Percentiles rank a stretch among this genome's conserved stretches.
phyloP scores from a whole-genome alignment of 805 yeast species.

The Kodamaea kakaduensis region DNA sequence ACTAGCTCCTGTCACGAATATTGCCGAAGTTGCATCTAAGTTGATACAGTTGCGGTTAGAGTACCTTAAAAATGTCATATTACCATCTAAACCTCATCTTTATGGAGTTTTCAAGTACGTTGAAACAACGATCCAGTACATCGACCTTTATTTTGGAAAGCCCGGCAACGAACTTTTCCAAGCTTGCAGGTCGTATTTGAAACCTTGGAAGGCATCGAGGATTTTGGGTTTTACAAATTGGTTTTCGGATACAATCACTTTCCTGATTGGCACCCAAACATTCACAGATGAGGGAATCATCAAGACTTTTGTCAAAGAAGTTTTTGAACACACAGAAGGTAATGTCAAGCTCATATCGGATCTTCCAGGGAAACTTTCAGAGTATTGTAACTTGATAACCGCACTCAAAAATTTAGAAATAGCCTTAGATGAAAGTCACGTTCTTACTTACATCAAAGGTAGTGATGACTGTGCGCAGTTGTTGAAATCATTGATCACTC shows the following conservation, averaged over 20 bases:
- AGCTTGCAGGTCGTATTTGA: slow-evolving; percentile 13
- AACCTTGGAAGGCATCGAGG: slow-evolving; percentile 25
- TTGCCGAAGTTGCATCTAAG: slow-evolving; percentile 18
- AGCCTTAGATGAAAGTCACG: slow-evolving; percentile 6
- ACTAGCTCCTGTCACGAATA: slow-evolving; percentile 14
- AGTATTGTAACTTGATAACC: not conserved
- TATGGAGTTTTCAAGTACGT: slow-evolving; percentile 27
- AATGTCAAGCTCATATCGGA: not conserved
- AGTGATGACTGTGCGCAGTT: slow-evolving; percentile 8
- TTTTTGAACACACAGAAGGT: not conserved
- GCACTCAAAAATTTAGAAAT: slow-evolving; percentile 4
- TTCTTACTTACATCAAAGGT: slow-evolving; percentile 11
- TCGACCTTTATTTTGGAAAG: slow-evolving; percentile 20
- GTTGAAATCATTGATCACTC: slow-evolving; percentile 3
- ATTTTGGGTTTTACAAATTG: slow-evolving; percentile 32
- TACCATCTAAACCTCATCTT: not conserved
- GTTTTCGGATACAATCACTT: slow-evolving; percentile 17
- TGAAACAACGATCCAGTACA: slow-evolving; percentile 31
- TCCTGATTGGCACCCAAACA: not conserved
- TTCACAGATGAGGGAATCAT: not conserved
- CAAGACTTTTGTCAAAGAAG: not conserved
- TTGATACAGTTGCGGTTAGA: slow-evolving; percentile 23
- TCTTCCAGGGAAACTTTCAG: slow-evolving; percentile 2
- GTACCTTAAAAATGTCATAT: not conserved
- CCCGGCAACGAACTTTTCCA: slow-evolving; percentile 14